phyloP scores from a whole-genome alignment of 257 asterid genomes.

The Echites panduratus region DNA sequence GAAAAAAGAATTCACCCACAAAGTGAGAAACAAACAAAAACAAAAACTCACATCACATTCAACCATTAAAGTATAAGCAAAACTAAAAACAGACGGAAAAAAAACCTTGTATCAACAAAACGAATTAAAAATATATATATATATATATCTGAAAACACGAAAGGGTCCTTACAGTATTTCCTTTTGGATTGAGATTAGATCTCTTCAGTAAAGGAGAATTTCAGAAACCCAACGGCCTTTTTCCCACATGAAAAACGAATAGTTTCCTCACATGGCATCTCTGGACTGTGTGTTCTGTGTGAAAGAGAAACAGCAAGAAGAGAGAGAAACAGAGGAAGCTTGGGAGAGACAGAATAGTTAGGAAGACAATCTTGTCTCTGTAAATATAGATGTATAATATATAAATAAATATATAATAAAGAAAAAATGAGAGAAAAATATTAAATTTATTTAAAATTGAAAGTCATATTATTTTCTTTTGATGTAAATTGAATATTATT shows the following conservation, averaged over 20 bases:
- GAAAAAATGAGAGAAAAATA: too few species aligned
- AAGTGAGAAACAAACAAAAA: neutral
- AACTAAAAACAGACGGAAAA: neutral
- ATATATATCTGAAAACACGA: too few species aligned
- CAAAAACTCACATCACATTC: neutral
- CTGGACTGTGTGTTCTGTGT: neutral
- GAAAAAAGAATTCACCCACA: neutral
- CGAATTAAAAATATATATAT: neutral
- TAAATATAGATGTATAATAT: too few species aligned
- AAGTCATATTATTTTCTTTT: too few species aligned
- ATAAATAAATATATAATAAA: too few species aligned
- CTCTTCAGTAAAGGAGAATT: slow-evolving; percentile 1
- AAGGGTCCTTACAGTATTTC: neutral
- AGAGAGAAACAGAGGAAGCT: neutral
- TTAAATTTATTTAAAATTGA: too few species aligned
- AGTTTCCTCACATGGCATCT: slow-evolving; percentile 6
- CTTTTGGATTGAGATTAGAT: slow-evolving; percentile 4
- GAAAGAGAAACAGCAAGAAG: neutral
- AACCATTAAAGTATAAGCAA: neutral
- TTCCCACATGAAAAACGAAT: slow-evolving; percentile 6
- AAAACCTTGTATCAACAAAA: neutral
- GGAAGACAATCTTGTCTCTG: neutral
- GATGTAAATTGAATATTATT: too few species aligned
- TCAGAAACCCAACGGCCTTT: neutral
- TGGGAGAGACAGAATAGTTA: neutral